Conservation (phyloP, 2,329 filamentous ascomycete species). For the Aspergillus sp. region DNA sequence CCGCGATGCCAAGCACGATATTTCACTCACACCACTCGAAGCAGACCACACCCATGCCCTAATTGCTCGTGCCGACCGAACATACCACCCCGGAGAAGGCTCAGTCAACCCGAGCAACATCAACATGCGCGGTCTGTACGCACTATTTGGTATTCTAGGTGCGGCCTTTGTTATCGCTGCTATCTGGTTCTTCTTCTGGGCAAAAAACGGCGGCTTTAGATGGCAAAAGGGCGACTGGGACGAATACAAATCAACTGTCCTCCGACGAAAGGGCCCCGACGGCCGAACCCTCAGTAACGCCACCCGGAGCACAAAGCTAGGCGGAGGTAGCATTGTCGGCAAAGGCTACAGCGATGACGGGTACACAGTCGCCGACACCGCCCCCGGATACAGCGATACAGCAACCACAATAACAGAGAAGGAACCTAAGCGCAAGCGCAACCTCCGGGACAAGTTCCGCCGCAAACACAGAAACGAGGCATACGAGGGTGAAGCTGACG, state of each 20-base stretch:
- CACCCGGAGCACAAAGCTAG: conserved; percentile 79
- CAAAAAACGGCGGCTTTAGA: conserved; percentile 90
- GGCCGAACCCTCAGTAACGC: conserved; percentile 83
- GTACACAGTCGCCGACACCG: conserved; percentile 50
- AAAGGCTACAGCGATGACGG: conserved; percentile 70
- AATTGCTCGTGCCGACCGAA: conserved; percentile 31
- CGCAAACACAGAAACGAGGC: conserved; percentile 50
- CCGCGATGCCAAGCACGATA: not conserved
- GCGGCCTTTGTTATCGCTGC: conserved; percentile 72
- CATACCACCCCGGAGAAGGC: conserved; percentile 40
- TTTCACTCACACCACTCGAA: conserved; percentile 19
- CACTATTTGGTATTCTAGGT: conserved; percentile 83
- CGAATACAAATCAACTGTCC: conserved; percentile 94
- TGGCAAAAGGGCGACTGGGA: conserved; percentile 91
- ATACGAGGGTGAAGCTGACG: conserved; percentile 65
- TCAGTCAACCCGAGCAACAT: conserved; percentile 47
- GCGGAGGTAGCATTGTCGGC: conserved; percentile 77
- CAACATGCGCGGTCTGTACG: conserved; percentile 70
- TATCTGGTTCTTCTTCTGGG: conserved; percentile 99
- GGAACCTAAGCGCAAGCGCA: conserved; percentile 36
- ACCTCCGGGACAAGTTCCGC: conserved; percentile 45
- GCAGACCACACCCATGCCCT: conserved; percentile 35
- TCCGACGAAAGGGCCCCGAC: conserved; percentile 86
- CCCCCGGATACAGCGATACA: conserved; percentile 42
- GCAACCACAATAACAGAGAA: conserved; percentile 48